Evolutionary conservation across 495 filamentous ascomycete genomes (phyloP), one percentile per base, ranked within the genome.

Genomic region (Delitschia confertaspora): DNA sequence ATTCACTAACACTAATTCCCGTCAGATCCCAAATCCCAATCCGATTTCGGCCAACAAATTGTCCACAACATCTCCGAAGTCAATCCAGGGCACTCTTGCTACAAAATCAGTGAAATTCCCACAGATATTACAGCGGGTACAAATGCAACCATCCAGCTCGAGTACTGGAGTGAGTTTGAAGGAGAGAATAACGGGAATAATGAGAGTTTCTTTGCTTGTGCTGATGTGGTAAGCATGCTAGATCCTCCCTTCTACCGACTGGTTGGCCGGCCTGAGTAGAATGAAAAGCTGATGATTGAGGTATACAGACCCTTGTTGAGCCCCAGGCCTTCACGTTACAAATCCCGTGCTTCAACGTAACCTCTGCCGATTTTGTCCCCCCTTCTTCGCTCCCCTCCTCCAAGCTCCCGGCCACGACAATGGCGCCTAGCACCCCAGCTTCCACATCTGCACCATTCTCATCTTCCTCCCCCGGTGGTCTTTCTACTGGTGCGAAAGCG

Each of bases 331-430:
- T 75, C 47, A 64, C 53, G 0, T 53, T 51, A 14, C 45, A 60
- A n/a, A 53, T 69, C 11, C 63, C 65, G 9, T 75, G 70, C 53
- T 73, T 73, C 57, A 74, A 75, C 47, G 66, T 72, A 0, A 69
- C 69, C 0, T 42, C 47, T 4, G 48, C 55, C 13, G 64, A 65
- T 21, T 38, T 50, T 5, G 51, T 41, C n/a, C 33, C 35, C 7
- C 35, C 36, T 9, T 23, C 16, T 13, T n/a, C n/a, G n/a, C n/a
- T n/a, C n/a, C 16, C 43, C 10, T 36, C 21, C 21, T 16, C 33
- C 25, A 46, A 13, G 4, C 11, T 33, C 16, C 56, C 8, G 54
- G 47, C 0, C 44, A 51, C 25, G 27, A 49, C 23, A 37, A 42
- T 6, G 23, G 34, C 31, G 16, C 27, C 4, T 8, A 14, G n/a